A percentile compares a stretch with the other conserved stretches of the same genome.
phyloP scores from a whole-genome alignment of 1,139 yeast genomes.

The Geotrichum bryndzae region DNA sequence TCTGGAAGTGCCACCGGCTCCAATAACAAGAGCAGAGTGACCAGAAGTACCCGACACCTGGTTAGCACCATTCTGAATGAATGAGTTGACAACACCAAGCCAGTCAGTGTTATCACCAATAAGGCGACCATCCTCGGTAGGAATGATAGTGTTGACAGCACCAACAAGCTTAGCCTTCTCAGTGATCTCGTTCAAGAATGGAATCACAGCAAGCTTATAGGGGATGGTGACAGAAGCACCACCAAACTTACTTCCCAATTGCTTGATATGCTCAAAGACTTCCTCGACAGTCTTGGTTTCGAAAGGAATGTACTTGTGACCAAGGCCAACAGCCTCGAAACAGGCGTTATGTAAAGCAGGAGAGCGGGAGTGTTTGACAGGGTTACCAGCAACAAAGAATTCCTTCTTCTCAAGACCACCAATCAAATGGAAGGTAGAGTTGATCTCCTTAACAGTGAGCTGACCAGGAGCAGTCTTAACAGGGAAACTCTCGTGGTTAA shows the following conservation, averaged over 20 bases:
- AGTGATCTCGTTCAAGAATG: slow-evolving; percentile 50
- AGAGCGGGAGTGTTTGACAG: slow-evolving; percentile 80
- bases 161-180: slow-evolving; percentile 76
- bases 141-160: slow-evolving; percentile 84
- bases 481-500: slow-evolving; percentile 63
- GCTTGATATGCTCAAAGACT: slow-evolving; percentile 41
- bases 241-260: slow-evolving; percentile 59
- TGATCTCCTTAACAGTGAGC: slow-evolving; percentile 50
- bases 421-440: slow-evolving; percentile 50
- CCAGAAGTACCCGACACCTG: slow-evolving; percentile 26
- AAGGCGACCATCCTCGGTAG: slow-evolving; percentile 48
- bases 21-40: slow-evolving; percentile 53
- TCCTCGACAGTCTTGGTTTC: slow-evolving; percentile 61
- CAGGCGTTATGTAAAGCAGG: slow-evolving; percentile 80
- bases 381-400: slow-evolving; percentile 76
- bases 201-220: slow-evolving; percentile 70
- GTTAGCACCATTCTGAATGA: slow-evolving; percentile 54
- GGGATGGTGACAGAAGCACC: slow-evolving; percentile 94
- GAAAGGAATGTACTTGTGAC: slow-evolving; percentile 61
- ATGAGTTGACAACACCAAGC: slow-evolving; percentile 76
- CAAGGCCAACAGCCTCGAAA: slow-evolving; percentile 65
- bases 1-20: slow-evolving; percentile 97
- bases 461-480: slow-evolving; percentile 75
- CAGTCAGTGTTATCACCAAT: slow-evolving; percentile 94
- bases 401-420: slow-evolving; percentile 56